These are phyloP conservation scores for Citrus hindsii DNA, from an alignment of 345 rosid species.

Conservation along the genomic window DNA sequence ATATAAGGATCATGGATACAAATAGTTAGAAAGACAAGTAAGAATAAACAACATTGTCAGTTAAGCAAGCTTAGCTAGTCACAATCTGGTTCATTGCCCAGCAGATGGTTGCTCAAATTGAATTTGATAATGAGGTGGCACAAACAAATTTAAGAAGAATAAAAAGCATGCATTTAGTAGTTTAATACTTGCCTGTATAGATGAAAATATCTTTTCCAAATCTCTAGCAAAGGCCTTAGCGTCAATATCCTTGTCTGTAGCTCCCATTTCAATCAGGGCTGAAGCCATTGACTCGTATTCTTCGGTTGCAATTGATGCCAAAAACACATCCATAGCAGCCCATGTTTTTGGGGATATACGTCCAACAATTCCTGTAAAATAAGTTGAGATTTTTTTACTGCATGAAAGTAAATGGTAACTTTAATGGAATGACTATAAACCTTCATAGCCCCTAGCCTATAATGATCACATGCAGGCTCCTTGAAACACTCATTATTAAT, in stretches of 20 bases:
- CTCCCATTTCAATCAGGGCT: slow-evolving; percentile 94
- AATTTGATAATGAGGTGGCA: neutral
- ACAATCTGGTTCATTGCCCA: neutral
- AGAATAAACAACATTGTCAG: neutral
- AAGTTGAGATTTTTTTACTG: slow-evolving; percentile 4
- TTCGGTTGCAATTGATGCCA: slow-evolving; percentile 73
- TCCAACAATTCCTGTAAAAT: slow-evolving; percentile 83
- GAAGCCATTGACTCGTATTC: slow-evolving; percentile 94
- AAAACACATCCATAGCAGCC: slow-evolving; percentile 91
- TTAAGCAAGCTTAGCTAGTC: neutral
- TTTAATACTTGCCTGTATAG: slow-evolving; percentile 58
- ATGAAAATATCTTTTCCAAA: slow-evolving; percentile 84
- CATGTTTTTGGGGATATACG: slow-evolving; percentile 97
- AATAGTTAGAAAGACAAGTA: neutral
- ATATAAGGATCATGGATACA: neutral
- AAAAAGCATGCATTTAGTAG: neutral
- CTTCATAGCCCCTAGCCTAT: neutral
- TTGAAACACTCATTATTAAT: neutral
- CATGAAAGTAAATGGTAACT: neutral
- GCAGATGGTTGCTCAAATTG: neutral
- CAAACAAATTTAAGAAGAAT: neutral
- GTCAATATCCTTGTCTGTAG: slow-evolving; percentile 83
- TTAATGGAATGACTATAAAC: neutral
- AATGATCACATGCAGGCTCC: neutral
- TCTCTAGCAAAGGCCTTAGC: slow-evolving; percentile 82